These are phyloP conservation scores for Hanseniaspora valbyensis DNA, from an alignment of 805 yeast genomes.

Conservation along the genomic window DNA sequence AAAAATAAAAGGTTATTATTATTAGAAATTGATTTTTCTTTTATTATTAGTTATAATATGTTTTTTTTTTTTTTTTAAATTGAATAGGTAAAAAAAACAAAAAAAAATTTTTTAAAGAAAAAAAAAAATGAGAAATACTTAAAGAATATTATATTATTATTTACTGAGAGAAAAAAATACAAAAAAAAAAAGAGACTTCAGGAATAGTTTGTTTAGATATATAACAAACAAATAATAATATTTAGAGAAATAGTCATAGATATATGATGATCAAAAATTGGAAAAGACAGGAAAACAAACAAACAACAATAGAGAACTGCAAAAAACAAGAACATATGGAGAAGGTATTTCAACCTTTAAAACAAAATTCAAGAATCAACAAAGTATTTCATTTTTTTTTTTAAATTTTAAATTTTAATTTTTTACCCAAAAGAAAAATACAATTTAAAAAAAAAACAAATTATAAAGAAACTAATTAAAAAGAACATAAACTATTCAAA, in stretches of 20 bases:
- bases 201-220: not conserved
- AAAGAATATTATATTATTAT: not conserved
- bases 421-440: too few species aligned
- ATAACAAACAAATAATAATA: not conserved
- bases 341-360: too few species aligned
- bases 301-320: not conserved
- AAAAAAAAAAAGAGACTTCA: not conserved
- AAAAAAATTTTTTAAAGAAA: not conserved
- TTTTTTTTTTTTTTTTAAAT: too few species aligned
- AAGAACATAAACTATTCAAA: too few species aligned
- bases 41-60: too few species aligned
- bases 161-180: not conserved
- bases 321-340: too few species aligned
- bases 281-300: not conserved
- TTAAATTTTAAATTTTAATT: too few species aligned
- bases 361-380: too few species aligned
- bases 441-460: too few species aligned
- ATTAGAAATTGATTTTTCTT: not conserved
- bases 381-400: too few species aligned
- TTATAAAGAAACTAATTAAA: too few species aligned
- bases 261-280: constrained; percentile 6
- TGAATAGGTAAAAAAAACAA: not conserved
- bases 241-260: constrained; percentile 4
- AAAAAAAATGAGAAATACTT: not conserved
- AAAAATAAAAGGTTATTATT: not conserved